Base-by-base conservation (phyloP, 352 stramenopile genomes). In the Pythium oligandrum region DNA sequence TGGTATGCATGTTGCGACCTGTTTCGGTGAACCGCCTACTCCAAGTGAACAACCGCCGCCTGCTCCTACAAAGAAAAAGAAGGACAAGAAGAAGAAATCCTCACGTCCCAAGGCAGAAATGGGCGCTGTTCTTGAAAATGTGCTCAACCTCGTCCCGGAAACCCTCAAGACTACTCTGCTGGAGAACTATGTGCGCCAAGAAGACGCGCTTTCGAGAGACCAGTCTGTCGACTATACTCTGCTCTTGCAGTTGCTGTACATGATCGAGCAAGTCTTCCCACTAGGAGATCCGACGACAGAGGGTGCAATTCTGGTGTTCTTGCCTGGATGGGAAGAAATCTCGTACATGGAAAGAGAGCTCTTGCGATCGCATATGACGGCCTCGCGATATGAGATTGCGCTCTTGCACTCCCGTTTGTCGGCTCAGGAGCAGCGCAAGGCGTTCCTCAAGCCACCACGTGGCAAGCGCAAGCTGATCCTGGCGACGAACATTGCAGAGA, bases 401-500 rank as follows among this genome's bases (percentile, higher is more conserved):
- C 70, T 90, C 57, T 59, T 93, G 17, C 83, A 93, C 62, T 90
- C 79, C 40, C 74, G 75, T 0, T 53, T 93, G 2, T 90, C 83
- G 3, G 68, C 75, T 0, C 68, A 86, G 37, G 83, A 93, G 43
- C 83, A 93, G 52, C 75, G 75, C 3, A 70, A 67, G 7, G 83
- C 80, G 10, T 93, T 93, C 56, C 55, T 81, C 37, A 83, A 72
- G 12, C 75, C 83, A 2, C 68, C 75, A 4, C 57, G 58, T 4
- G 78, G 78, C 31, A 84, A 85, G 52, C 71, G 80, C 48, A 93
- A 95, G 56, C 59, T 95, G 4, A 85, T 95, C 37, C 76, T 98
- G 45, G 75, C 90, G 4, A 99, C 96, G 0, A 98, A 98, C 61
- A 97, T 98, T 47, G 95, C 95, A 4, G 96, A 99, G 70, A 98